Evolutionary conservation across 148 eudicot species (phyloP).

Genomic region (Amaranthus palmeri): DNA sequence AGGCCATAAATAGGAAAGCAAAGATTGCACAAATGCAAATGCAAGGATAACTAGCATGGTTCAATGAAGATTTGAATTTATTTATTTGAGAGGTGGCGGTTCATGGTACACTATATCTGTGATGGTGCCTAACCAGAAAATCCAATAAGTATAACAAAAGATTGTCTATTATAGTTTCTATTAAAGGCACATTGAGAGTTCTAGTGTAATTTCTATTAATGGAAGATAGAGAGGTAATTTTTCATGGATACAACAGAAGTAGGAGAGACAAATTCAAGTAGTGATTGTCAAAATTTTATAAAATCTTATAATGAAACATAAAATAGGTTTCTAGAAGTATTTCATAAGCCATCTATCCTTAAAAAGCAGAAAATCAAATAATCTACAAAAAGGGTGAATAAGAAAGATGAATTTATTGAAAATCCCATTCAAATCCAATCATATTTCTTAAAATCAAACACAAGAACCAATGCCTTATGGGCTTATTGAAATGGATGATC

Average conservation of each 20-base stretch:
- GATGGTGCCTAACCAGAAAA: background rate
- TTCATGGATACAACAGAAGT: background rate
- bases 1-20: background rate
- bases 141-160: background rate
- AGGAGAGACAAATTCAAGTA: background rate
- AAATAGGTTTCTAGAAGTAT: background rate
- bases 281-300: background rate
- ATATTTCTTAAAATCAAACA: background rate
- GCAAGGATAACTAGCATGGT: background rate
- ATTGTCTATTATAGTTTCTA: background rate
- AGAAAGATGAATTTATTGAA: background rate
- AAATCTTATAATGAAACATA: background rate
- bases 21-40: background rate
- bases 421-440: background rate
- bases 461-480: background rate
- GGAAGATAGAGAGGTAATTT: background rate
- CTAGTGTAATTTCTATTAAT: background rate
- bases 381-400: background rate
- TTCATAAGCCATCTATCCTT: background rate
- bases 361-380: background rate
- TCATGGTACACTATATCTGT: background rate
- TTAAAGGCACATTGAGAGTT: too few relatives aligned
- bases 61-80: background rate
- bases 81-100: background rate
- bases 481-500: background rate